Evolutionary conservation across 345 rosid species (phyloP).

Genomic region (Viola odorata): DNA sequence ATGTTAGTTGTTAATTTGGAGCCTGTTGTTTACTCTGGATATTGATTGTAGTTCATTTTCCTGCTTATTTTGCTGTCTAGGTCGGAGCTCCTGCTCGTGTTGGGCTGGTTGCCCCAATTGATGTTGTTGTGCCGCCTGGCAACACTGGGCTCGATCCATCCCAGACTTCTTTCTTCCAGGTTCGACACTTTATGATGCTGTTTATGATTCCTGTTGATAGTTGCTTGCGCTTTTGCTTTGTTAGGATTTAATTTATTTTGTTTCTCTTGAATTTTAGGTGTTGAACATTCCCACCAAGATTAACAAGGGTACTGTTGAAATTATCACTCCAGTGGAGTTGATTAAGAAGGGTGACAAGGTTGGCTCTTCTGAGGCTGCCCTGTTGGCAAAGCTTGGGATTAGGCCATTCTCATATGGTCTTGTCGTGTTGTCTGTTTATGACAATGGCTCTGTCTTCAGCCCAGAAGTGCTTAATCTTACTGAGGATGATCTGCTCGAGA

Average conservation of each 20-base stretch:
- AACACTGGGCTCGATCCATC: conserved; percentile 97
- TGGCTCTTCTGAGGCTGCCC: conserved; percentile 94
- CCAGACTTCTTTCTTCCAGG: conserved; percentile 98
- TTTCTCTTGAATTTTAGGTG: no score
- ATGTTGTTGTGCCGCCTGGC: conserved; percentile 92
- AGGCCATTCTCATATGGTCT: conserved; percentile 97
- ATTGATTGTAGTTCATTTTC: no score
- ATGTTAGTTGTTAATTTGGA: no score
- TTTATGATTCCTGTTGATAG: not conserved
- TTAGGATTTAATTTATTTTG: no score
- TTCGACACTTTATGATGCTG: no score
- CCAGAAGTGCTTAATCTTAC: conserved; percentile 84
- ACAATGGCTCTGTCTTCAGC: conserved; percentile 83
- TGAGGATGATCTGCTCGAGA: conserved; percentile 69
- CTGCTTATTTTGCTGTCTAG: conserved; percentile 17
- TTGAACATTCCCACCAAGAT: conserved; percentile 95
- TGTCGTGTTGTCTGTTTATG: conserved; percentile 60
- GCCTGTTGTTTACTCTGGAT: no score
- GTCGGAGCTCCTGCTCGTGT: conserved; percentile 99
- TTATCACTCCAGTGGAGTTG: conserved; percentile 87
- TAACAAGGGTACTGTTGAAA: conserved; percentile 99
- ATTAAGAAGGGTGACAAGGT: conserved; percentile 95
- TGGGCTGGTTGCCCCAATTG: conserved; percentile 91
- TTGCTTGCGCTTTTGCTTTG: no score
- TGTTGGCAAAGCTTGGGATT: conserved; percentile 80